Evolutionary conservation across 2,329 filamentous ascomycete genomes (phyloP), one percentile per base, ranked within the genome.

Genomic region (Aspergillus sp.): DNA sequence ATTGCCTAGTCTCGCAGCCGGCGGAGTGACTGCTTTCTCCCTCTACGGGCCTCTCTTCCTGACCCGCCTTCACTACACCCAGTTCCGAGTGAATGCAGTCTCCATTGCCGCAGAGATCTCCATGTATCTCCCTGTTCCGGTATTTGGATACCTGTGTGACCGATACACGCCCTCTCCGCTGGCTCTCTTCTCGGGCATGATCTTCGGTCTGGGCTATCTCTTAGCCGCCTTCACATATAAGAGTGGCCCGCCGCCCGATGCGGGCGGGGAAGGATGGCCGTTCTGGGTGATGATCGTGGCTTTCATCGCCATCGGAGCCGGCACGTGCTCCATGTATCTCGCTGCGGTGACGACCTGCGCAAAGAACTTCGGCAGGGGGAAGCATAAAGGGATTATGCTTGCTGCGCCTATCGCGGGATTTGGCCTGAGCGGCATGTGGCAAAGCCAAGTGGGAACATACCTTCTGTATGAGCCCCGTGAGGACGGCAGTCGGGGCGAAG

Each of bases 331-430:
- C 70, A 91, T 97, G 85, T 99, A 97, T 71, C 80, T 97, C 51
- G 83, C 87, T 47, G 88, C 91, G 2, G 88, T 99, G n/a, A 93
- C 93, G 5, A 96, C 93, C 0, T 96, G 91, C 67, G 94, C 94
- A 32, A 99, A 99, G 84, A 99, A 97, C 75, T 99, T 97, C 74
- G 92, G 92, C 45, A 86, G 88, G 55, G 91, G 91, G 3, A 89
- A 87, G 65, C 87, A 95, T 65, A 88, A 93, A 64, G 94, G 94
- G 0, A 76, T 99, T 47, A 93, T 95, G 55, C 80, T 99, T 50
- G 92, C 93, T 1, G 81, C 90, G 54, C 94, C 94, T 1, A 97
- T 97, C 69, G 91, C 94, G 0, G 88, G 89, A 5, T 96, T 97
- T 69, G 94, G 94, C 0, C 73, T 99, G 52, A 96, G 92, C 66